These are phyloP conservation scores for Aquilaria sinensis DNA, from an alignment of 345 rosid genomes.

Conservation along the genomic window DNA sequence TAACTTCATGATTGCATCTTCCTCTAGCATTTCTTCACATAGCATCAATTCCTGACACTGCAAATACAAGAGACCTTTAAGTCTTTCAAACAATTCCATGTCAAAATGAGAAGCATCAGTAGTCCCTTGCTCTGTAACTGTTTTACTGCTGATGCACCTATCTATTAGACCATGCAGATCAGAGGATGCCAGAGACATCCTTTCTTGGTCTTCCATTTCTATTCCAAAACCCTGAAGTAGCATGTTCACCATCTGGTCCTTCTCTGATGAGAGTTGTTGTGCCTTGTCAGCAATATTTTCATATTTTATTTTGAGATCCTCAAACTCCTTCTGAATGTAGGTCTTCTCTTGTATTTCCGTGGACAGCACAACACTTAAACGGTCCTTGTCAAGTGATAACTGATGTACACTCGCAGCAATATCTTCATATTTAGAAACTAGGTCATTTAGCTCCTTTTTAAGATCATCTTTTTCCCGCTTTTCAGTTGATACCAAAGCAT, in stretches of 20 bases:
- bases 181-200: slow-evolving; percentile 21
- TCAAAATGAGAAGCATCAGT: slow-evolving; percentile 30
- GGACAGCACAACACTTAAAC: slow-evolving; percentile 47
- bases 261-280: slow-evolving; percentile 40
- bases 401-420: slow-evolving; percentile 2
- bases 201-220: slow-evolving; percentile 27
- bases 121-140: slow-evolving; percentile 34
- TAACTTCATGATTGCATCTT: slow-evolving; percentile 45
- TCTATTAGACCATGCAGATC: slow-evolving; percentile 36
- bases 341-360: slow-evolving; percentile 62
- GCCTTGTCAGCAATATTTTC: slow-evolving; percentile 37
- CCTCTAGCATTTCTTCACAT: slow-evolving; percentile 52
- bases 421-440: slow-evolving; percentile 5
- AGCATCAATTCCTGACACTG: slow-evolving; percentile 54
- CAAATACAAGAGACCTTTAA: slow-evolving; percentile 65
- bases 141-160: slow-evolving; percentile 48
- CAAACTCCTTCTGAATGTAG: slow-evolving; percentile 39
- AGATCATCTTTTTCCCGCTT: slow-evolving; percentile 9
- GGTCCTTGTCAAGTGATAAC: slow-evolving; percentile 23
- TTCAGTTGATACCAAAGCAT: slow-evolving; percentile 3
- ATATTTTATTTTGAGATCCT: slow-evolving; percentile 30
- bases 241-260: slow-evolving; percentile 44
- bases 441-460: slow-evolving; percentile 9
- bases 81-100: slow-evolving; percentile 39
- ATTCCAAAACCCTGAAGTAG: slow-evolving; percentile 59